Evolutionary conservation across 2,329 filamentous ascomycete genomes (phyloP), one percentile per base, ranked within the genome.

Genomic region (Bipolaris sorokiniana): DNA sequence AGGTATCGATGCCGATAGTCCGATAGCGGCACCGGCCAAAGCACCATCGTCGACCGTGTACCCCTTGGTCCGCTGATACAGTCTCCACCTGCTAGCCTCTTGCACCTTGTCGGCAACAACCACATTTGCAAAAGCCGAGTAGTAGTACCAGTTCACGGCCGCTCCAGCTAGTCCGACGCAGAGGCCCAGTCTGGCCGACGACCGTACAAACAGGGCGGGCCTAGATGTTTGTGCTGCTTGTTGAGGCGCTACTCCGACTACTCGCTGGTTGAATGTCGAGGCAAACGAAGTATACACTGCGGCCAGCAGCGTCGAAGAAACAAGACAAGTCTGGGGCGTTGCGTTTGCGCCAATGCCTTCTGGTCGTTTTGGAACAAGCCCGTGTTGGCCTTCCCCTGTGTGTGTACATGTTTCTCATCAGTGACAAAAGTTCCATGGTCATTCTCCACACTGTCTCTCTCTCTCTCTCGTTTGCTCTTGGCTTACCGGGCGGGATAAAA

Each of bases 331-430:
- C 46, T 68, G 67, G 9, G 67, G 60, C 42, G 69, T 69, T n/a
- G 69, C 62, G 54, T 72, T 71, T 10, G 70, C 70, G 22, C 65
- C 66, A 48, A 73, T 64, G 3, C 66, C 33, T 16, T 72, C 70
- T 10, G 69, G 66, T 7, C 69, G 61, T 46, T 62, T 63, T 1
- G 68, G 67, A 10, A 68, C 56, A 40, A 73, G 54, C 5, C 51
- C 47, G 15, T 71, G 64, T 49, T 73, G 64, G 26, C 69, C 68
- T 58, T 72, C 67, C 33, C 67, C 69, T 74, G 48, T 45, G 42
- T 31, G 1, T 6, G 37, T 2, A 4, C n/a, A 45, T n/a, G 9
- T 37, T 22, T 46, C 28, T 18, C 33, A 26, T 11, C 28, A 31
- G 28, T 31, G 10, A 31, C 28, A 31, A 31, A 31, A 11, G 10